A percentile compares a stretch with the other conserved stretches of the same genome.
Evolutionary conservation across 2,329 filamentous ascomycete genomes (phyloP).

Genomic region (Arthrobotrys megalospora): DNA sequence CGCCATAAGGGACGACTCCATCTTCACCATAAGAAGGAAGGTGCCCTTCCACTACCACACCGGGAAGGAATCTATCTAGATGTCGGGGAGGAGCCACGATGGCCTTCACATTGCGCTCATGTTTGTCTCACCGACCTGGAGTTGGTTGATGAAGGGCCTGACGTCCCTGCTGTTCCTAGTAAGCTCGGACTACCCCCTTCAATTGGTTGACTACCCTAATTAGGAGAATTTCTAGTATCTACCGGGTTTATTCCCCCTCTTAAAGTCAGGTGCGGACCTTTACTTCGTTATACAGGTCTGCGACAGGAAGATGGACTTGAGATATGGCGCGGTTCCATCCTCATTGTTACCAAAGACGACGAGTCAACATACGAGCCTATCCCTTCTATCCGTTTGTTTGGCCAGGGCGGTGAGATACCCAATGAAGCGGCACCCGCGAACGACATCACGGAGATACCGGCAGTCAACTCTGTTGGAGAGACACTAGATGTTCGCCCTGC

Average conservation of each 20-base stretch:
- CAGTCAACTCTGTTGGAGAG: conserved; percentile 34
- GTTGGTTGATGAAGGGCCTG: conserved; percentile 45
- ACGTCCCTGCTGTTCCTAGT: conserved; percentile 56
- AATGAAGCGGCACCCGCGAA: conserved; percentile 64
- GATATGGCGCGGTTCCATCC: conserved; percentile 91
- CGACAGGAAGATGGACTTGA: conserved; percentile 76
- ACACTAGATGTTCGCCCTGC: conserved; percentile 62
- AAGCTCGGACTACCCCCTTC: conserved; percentile 60
- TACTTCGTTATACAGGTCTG: conserved; percentile 90
- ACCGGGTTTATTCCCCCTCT: conserved; percentile 86
- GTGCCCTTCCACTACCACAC: conserved; percentile 3
- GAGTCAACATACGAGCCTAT: conserved; percentile 84
- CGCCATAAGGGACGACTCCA: conserved; percentile 37
- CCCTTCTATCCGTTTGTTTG: conserved; percentile 86
- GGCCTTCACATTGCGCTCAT: conserved; percentile 40
- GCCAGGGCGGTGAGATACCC: conserved; percentile 67
- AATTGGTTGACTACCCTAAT: neutral
- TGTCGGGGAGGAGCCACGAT: conserved; percentile 39
- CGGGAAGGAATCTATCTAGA: conserved; percentile 51
- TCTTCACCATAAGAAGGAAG: conserved; percentile 32
- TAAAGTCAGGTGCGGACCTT: conserved; percentile 89
- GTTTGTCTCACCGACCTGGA: conserved; percentile 48
- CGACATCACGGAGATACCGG: conserved; percentile 36
- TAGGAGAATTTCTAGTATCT: conserved; percentile 67
- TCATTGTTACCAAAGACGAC: conserved; percentile 93